Evolutionary conservation across 2,329 filamentous ascomycete species (phyloP), one percentile per base, ranked within the genome.

Genomic region (Paraconiothyrium sp.): DNA sequence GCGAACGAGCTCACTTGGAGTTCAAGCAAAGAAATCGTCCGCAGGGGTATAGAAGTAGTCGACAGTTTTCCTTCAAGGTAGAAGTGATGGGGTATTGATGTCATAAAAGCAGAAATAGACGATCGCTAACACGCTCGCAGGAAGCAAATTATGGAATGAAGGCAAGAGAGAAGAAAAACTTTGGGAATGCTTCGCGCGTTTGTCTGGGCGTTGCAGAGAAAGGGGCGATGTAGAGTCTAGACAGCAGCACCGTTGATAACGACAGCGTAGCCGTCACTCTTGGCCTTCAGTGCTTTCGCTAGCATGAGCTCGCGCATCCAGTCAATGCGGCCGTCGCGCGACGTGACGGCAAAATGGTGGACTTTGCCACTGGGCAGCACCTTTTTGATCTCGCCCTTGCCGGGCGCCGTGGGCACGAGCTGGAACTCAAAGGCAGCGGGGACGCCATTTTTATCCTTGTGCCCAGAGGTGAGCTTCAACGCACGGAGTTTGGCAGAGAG

Each of bases 261-360:
- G 70, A 95, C 88, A 80, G 94, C 91, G 70, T 91, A 94, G 20
- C 92, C 92, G 70, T 93, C 89, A 50, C 88, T 89, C 85, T 94
- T 95, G 80, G 93, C 90, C 83, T 90, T 92, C 76, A 93, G 83
- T 20, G 92, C 92, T 83, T 95, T 95, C 57, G 92, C 92, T 49
- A 96, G 87, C 92, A 96, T 96, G 63, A 96, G 82, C 84, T 96
- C 92, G 58, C 92, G 86, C 92, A 96, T 96, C 95, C 95, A 99
- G 77, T 97, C 94, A 72, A 98, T 97, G 64, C 94, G 87, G 76
- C 97, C 92, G 74, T 97, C 92, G 14, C 93, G 87, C 71, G 85
- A 88, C 80, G 90, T 91, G 69, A 97, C 94, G 0, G 94, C 92
- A 76, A 98, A 98, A 77, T 98, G 93, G 74, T 98, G 94, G 48